These are phyloP conservation scores for Phialophora tarda DNA, from an alignment of 2,329 filamentous ascomycete species.

Conservation along the genomic window DNA sequence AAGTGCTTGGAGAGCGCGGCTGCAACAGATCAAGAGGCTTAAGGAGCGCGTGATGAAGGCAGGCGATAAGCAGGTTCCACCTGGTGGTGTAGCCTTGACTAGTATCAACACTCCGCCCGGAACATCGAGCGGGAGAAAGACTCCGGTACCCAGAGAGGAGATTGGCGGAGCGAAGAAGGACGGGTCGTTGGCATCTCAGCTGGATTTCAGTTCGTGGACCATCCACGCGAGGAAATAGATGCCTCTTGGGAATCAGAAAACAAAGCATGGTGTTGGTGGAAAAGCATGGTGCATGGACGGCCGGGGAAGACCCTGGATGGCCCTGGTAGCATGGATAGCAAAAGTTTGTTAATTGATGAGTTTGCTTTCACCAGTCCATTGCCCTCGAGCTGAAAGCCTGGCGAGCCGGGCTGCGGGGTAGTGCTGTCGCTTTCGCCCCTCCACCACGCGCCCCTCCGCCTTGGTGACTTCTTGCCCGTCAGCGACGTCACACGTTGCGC, in stretches of 20 bases:
- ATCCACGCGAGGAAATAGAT: constrained; percentile 8
- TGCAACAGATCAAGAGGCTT: constrained; percentile 82
- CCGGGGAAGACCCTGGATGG: constrained; percentile 12
- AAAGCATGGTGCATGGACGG: constrained; percentile 7
- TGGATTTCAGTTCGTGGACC: constrained; percentile 38
- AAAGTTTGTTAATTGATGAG: constrained; percentile 19
- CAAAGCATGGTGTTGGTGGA: constrained; percentile 32
- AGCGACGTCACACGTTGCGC: constrained; percentile 20
- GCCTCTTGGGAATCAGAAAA: background rate
- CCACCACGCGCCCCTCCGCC: background rate
- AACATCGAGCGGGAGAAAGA: constrained; percentile 27
- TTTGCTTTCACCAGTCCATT: background rate
- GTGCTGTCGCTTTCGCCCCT: background rate
- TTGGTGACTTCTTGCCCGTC: background rate
- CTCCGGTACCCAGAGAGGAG: constrained; percentile 32
- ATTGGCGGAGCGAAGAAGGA: constrained; percentile 22
- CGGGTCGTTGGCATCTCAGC: constrained; percentile 29
- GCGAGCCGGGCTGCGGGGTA: background rate
- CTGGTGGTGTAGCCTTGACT: constrained; percentile 3
- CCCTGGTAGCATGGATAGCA: constrained; percentile 23
- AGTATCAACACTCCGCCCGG: constrained; percentile 11
- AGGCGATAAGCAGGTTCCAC: constrained; percentile 25
- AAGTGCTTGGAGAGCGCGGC: constrained; percentile 85
- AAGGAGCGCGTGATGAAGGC: constrained; percentile 60
- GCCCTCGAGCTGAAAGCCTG: background rate